A percentile compares a stretch with the other conserved stretches of the same genome.
These are phyloP conservation scores for Theobroma cacao DNA, from an alignment of 345 rosid genomes.

Conservation along the genomic window DNA sequence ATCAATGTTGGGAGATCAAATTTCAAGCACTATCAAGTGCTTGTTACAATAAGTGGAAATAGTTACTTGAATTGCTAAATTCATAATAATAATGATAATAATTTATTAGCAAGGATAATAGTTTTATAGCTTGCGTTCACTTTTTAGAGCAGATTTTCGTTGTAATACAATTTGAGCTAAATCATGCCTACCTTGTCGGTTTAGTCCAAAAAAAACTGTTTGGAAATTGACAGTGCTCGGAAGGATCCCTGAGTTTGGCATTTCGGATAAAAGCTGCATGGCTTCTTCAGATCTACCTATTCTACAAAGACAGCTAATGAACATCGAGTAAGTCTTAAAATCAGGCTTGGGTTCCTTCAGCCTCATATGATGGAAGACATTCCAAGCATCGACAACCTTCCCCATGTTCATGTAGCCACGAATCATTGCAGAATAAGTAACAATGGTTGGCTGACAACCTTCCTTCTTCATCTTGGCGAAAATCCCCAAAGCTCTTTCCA, in stretches of 20 bases:
- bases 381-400: conserved; percentile 53
- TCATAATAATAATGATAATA: no score
- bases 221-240: conserved; percentile 66
- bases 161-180: conserved; percentile 52
- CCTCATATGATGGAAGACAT: conserved; percentile 41
- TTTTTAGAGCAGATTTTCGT: conserved; percentile 46
- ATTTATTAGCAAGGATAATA: no score
- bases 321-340: conserved; percentile 67
- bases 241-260: conserved; percentile 51
- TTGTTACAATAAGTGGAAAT: no score
- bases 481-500: conserved; percentile 42
- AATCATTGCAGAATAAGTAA: conserved; percentile 72
- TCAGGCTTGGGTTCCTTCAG: conserved; percentile 60
- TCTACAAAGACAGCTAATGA: conserved; percentile 58
- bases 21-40: no score
- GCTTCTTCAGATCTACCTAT: conserved; percentile 67
- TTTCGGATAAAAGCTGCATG: conserved; percentile 52
- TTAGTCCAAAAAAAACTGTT: conserved; percentile 61
- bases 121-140: no score
- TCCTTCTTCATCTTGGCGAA: conserved; percentile 48
- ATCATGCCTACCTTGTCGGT: conserved; percentile 70
- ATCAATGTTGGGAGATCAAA: not conserved
- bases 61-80: no score
- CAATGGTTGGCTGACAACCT: conserved; percentile 53
- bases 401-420: conserved; percentile 61